These are phyloP conservation scores for Sanghuangporus weigelae DNA, from an alignment of 1,284 basidiomycete genomes.

Conservation along the genomic window DNA sequence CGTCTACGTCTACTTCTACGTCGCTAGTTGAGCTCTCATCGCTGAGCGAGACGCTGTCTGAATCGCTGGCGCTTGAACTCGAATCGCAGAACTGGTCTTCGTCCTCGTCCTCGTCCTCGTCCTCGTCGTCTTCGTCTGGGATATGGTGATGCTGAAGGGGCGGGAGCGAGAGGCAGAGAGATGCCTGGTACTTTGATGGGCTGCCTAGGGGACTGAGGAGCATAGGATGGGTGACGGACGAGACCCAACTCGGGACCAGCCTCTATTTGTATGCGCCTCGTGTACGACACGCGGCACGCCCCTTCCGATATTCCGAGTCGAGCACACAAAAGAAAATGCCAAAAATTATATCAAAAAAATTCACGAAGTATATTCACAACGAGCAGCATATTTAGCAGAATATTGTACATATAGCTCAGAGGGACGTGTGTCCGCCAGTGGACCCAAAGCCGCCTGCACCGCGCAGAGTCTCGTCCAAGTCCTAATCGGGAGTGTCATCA, in stretches of 20 bases:
- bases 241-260: neutral
- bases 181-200: conserved; percentile 11
- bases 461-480: conserved; percentile 78
- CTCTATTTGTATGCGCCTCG: conserved; percentile 11
- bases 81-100: neutral
- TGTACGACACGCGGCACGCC: neutral
- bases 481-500: conserved; percentile 35
- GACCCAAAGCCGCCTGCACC: conserved; percentile 93
- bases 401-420: conserved; percentile 30
- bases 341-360: neutral
- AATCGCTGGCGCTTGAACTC: neutral
- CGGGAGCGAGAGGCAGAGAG: conserved; percentile 8
- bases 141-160: conserved; percentile 4
- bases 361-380: neutral
- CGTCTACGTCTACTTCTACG: conserved; percentile 6
- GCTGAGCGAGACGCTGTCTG: neutral
- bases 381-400: neutral
- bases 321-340: neutral
- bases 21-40: neutral
- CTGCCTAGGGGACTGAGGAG: conserved; percentile 15
- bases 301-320: neutral
- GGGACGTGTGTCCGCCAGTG: conserved; percentile 72
- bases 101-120: conserved; percentile 3
- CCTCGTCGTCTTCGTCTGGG: conserved; percentile 1
- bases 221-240: conserved; percentile 3